Conservation (phyloP, 2,329 filamentous ascomycete genomes). For the Apiospora koreana region DNA sequence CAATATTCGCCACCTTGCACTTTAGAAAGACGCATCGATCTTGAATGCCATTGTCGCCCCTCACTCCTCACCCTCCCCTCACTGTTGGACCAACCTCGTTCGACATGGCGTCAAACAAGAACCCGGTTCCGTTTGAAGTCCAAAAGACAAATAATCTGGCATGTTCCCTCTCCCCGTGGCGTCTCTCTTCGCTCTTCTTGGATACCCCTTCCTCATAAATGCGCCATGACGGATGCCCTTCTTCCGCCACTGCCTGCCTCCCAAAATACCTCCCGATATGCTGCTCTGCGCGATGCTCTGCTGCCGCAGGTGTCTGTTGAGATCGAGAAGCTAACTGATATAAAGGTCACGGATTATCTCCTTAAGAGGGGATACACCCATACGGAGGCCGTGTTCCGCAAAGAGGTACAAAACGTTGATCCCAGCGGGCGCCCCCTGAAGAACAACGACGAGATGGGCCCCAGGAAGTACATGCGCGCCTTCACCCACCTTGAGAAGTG, state of each 20-base stretch:
- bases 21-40: background rate
- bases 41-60: background rate
- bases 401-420: conserved; percentile 84
- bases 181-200: background rate
- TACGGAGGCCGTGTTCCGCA: conserved; percentile 89
- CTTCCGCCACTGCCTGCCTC: background rate
- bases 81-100: background rate
- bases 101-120: background rate
- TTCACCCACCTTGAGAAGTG: conserved; percentile 76
- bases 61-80: background rate
- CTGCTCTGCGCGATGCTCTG: background rate
- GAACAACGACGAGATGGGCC: conserved; percentile 67
- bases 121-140: background rate
- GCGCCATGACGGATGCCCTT: background rate
- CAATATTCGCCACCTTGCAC: no score
- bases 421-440: conserved; percentile 75
- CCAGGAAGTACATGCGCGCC: conserved; percentile 75
- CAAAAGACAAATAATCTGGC: no score
- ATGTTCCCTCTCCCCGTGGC: no score
- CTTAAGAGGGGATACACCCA: conserved; percentile 92
- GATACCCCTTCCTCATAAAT: no score
- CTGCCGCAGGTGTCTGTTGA: background rate
- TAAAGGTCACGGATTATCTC: conserved; percentile 84
- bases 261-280: no score
- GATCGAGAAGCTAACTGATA: conserved; percentile 16